These are phyloP conservation scores for Monosporozyma siamensis DNA, from an alignment of 805 yeast species.

Conservation along the genomic window DNA sequence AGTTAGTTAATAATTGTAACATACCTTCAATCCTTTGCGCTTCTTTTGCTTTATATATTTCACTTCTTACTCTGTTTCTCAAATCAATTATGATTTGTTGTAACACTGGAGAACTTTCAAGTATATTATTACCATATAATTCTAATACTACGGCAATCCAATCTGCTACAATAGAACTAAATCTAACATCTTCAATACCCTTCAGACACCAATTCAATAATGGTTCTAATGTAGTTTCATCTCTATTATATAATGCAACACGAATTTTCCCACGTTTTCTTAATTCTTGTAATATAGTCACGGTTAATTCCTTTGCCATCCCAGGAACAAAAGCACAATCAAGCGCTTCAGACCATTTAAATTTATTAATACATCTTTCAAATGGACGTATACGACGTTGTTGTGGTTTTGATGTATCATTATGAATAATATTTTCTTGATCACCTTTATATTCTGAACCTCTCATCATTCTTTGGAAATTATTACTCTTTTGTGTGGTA, in stretches of 20 bases:
- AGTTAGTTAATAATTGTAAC: slow-evolving; percentile 68
- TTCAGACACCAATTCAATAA: slow-evolving; percentile 74
- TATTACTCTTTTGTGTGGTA: slow-evolving; percentile 35
- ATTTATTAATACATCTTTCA: slow-evolving; percentile 76
- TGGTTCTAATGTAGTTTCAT: slow-evolving; percentile 80
- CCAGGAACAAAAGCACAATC: slow-evolving; percentile 80
- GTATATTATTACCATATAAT: slow-evolving; percentile 55
- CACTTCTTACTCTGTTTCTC: slow-evolving; percentile 51
- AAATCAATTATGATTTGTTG: slow-evolving; percentile 61
- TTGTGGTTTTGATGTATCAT: slow-evolving; percentile 43
- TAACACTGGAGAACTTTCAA: slow-evolving; percentile 67
- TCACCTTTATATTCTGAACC: slow-evolving; percentile 90
- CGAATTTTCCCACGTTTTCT: slow-evolving; percentile 82
- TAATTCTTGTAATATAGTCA: slow-evolving; percentile 78
- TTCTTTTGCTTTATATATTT: slow-evolving; percentile 72
- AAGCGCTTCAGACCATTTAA: slow-evolving; percentile 88
- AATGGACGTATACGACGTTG: slow-evolving; percentile 66
- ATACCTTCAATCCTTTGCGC: slow-evolving; percentile 88
- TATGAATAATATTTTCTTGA: slow-evolving; percentile 63
- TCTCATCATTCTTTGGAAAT: slow-evolving; percentile 73
- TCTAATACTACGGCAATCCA: slow-evolving; percentile 66
- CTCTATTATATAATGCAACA: slow-evolving; percentile 71
- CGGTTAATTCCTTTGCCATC: slow-evolving; percentile 66
- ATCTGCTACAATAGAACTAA: slow-evolving; percentile 50
- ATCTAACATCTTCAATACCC: slow-evolving; percentile 71